A percentile compares a stretch with the other conserved stretches of the same genome.
These are phyloP conservation scores for Plasmodium billcollinsi DNA, from an alignment of 169 alveolate genomes.

Conservation along the genomic window DNA sequence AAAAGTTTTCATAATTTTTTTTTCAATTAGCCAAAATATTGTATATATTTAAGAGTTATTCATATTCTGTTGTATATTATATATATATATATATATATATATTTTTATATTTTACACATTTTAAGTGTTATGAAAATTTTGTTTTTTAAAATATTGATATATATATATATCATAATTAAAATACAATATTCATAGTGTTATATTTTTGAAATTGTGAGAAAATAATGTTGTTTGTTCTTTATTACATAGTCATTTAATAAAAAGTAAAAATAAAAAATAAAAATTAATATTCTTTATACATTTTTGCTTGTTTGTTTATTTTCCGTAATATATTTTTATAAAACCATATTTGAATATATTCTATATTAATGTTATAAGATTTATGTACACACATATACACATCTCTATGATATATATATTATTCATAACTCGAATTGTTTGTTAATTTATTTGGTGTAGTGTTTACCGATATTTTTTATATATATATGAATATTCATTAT, in stretches of 20 bases:
- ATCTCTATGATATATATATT: not conserved
- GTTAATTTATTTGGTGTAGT: conserved; percentile 54
- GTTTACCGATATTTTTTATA: conserved; percentile 57
- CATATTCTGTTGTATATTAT: not conserved
- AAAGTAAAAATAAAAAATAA: too few species aligned
- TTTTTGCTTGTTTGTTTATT: conserved; percentile 71
- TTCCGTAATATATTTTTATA: conserved; percentile 42
- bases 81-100: conserved; percentile 20
- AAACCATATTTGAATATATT: conserved; percentile 24
- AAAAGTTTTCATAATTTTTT: conserved; percentile 13
- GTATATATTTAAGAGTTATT: not conserved
- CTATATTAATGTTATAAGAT: not conserved
- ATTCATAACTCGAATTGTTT: conserved; percentile 36
- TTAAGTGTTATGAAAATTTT: conserved; percentile 27
- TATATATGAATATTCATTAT: conserved; percentile 18
- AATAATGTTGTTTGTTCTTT: conserved; percentile 3
- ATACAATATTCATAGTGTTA: conserved; percentile 6
- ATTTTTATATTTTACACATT: conserved; percentile 12
- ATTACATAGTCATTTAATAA: conserved; percentile 10
- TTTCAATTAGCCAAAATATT: not conserved
- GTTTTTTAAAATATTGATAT: conserved; percentile 52
- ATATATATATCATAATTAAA: conserved; percentile 34
- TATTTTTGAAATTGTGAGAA: conserved; percentile 18
- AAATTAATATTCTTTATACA: not conserved
- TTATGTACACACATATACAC: conserved; percentile 4